These are phyloP conservation scores for Insectozyma bohioensis DNA, from an alignment of 1,139 yeast species.

Conservation along the genomic window DNA sequence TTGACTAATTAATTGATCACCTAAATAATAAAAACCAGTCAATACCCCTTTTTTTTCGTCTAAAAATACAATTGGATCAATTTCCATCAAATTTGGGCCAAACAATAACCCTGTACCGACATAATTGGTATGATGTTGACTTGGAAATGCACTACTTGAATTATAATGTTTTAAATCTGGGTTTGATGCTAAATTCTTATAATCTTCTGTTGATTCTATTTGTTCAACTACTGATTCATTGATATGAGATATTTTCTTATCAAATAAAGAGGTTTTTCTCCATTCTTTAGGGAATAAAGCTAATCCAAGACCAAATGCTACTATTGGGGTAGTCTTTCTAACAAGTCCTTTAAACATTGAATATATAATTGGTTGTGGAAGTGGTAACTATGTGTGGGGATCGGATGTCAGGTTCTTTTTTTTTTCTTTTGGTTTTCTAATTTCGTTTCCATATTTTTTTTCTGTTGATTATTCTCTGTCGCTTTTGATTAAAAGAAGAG, in stretches of 20 bases:
- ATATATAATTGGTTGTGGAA: not conserved
- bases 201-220: constrained; percentile 34
- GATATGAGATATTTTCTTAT: constrained; percentile 25
- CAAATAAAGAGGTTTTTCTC: constrained; percentile 23
- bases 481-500: not conserved
- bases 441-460: constrained; percentile 2
- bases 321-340: constrained; percentile 31
- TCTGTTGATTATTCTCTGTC: constrained; percentile 1
- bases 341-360: constrained; percentile 29
- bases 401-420: not conserved
- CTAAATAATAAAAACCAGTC: constrained; percentile 68
- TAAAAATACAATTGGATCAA: constrained; percentile 63
- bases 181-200: constrained; percentile 28
- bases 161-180: constrained; percentile 22
- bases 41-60: constrained; percentile 48
- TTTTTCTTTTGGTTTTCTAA: not conserved
- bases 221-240: constrained; percentile 30
- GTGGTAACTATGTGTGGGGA: not conserved
- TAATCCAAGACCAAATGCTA: constrained; percentile 50
- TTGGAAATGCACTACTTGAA: constrained; percentile 53
- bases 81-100: constrained; percentile 61
- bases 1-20: constrained; percentile 61
- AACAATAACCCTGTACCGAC: constrained; percentile 66
- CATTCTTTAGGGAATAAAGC: constrained; percentile 43
- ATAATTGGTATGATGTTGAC: constrained; percentile 59